Base-by-base conservation (phyloP, 768 basidiomycete genomes). In the Tephrocybe sp. region DNA sequence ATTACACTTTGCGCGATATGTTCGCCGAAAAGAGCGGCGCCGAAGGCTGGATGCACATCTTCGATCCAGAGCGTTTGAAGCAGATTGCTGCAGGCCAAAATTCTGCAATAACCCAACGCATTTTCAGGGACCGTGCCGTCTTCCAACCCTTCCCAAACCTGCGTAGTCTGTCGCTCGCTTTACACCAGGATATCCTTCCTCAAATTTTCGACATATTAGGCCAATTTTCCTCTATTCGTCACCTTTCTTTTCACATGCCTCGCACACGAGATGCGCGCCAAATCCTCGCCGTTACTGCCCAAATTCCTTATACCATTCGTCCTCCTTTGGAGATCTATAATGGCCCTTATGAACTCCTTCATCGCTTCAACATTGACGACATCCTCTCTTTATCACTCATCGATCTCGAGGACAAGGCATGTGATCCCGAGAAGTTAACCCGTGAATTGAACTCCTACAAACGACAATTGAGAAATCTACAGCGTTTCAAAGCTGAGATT, bases 211-310 rank as follows among this genome's bases (percentile, higher is more conserved):
- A 38, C 2, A 29, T 36, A 19, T 21, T 52, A 25, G 9, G 25
- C 25, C 23, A n/a, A 19, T n/a, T 27, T 42, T 38, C 45, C 4
- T 52, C 45, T n/a, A 27, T 52, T 27, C 31, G 23, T 13, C 37
- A 23, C 2, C 50, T 52, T 4, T 9, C 15, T 15, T 10, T 34
- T 4, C 4, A 34, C 13, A 34, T 15, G n/a, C n/a, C n/a, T n/a
- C n/a, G n/a, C n/a, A n/a, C n/a, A n/a, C n/a, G n/a, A n/a, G n/a
- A n/a, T 34, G 9, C 33, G 15, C 8, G 15, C 18, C 39, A 25
- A 13, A 13, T 6, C 7, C 21, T 18, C 4, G 33, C 27, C 16
- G 24, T 36, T 15, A 13, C 23, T 18, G 3, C 3, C 9, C 5
- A 23, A 10, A 21, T 25, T 15, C 31, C 1, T 34, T 9, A 22